Evolutionary conservation across 805 yeast genomes (phyloP).

Genomic region (fission yeast (Schizosaccharomyces pombe)): DNA sequence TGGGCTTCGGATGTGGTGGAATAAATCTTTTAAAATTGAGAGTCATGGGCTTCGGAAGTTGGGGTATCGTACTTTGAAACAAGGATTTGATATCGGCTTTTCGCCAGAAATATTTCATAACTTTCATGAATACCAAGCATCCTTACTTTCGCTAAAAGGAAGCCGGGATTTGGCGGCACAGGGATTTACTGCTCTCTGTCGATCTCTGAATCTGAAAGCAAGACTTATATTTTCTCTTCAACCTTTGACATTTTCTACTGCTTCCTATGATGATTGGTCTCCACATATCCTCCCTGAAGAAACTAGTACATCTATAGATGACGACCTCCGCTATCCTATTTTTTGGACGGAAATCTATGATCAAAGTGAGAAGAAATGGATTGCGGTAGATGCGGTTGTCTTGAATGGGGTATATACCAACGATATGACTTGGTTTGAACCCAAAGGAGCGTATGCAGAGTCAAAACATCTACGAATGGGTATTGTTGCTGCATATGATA

Average conservation of each 20-base stretch:
- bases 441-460: conserved; percentile 22
- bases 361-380: conserved; percentile 42
- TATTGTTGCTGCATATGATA: conserved; percentile 61
- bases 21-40: conserved; percentile 27
- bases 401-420: conserved; percentile 39
- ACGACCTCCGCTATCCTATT: conserved; percentile 30
- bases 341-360: conserved; percentile 96
- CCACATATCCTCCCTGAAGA: background rate
- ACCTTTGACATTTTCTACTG: conserved; percentile 27
- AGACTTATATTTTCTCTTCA: conserved; percentile 66
- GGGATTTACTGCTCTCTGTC: conserved; percentile 55
- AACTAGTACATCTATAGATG: background rate
- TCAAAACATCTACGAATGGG: conserved; percentile 20
- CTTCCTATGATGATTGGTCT: background rate
- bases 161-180: conserved; percentile 62
- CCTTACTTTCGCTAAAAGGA: conserved; percentile 26
- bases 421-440: conserved; percentile 39
- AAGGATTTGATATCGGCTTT: conserved; percentile 8
- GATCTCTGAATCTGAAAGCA: conserved; percentile 49
- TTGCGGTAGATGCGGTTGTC: conserved; percentile 65
- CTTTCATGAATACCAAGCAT: conserved; percentile 21
- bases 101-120: conserved; percentile 18
- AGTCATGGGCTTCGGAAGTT: conserved; percentile 20
- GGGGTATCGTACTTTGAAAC: background rate
- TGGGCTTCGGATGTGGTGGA: conserved; percentile 28